phyloP scores from a whole-genome alignment of 371 early-diverging fungal species.

The Mucor ambiguus region DNA sequence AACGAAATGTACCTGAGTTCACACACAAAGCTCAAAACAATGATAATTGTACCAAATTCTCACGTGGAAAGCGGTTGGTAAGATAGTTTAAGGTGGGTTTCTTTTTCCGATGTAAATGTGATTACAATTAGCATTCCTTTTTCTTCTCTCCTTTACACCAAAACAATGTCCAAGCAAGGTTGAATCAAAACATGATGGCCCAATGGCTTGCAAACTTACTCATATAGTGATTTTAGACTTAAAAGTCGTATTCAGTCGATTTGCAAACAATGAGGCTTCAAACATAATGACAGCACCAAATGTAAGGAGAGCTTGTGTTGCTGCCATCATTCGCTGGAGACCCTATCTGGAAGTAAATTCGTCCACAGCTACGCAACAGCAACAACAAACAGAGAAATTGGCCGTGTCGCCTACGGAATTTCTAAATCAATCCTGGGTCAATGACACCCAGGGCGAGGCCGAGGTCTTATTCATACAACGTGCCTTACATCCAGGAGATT shows the following conservation, averaged over 20 bases:
- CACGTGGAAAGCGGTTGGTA: conserved; percentile 1
- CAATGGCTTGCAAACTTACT: background rate
- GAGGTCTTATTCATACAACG: conserved; percentile 70
- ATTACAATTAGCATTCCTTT: background rate
- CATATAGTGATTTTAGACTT: background rate
- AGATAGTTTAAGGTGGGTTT: background rate
- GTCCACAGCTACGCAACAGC: background rate
- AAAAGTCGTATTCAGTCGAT: background rate
- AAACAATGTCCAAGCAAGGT: conserved; percentile 11
- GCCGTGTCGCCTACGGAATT: conserved; percentile 6
- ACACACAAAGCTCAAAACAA: background rate
- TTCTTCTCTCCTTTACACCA: background rate
- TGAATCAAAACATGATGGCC: background rate
- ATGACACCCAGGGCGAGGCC: conserved; percentile 32
- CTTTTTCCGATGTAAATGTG: conserved; percentile 1
- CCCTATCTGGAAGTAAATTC: conserved; percentile 5
- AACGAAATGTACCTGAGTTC: background rate
- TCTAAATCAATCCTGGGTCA: conserved; percentile 29
- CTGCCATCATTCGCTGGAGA: conserved; percentile 25
- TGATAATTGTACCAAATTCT: background rate
- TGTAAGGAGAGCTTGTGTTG: conserved; percentile 20
- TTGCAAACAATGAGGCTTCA: background rate
- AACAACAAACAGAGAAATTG: background rate
- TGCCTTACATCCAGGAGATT: conserved; percentile 61
- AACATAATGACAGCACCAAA: background rate